These are phyloP conservation scores for Nakazawaea ambrosiae DNA, from an alignment of 805 yeast species.

Conservation along the genomic window DNA sequence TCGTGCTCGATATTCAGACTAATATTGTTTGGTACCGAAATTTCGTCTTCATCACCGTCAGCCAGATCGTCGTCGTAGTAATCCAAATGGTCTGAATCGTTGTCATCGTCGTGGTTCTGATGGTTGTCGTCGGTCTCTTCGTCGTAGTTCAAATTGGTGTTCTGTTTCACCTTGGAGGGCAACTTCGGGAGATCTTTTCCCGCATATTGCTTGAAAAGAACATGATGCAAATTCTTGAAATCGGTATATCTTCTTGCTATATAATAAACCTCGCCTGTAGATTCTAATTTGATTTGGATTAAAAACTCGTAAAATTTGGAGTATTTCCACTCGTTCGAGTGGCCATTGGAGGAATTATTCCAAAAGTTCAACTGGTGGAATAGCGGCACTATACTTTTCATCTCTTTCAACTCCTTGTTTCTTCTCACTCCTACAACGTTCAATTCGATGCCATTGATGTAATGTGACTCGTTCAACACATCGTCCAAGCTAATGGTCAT, in stretches of 20 bases:
- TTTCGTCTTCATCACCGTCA: conserved; percentile 9
- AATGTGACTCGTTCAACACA: conserved; percentile 23
- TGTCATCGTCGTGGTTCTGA: conserved; percentile 8
- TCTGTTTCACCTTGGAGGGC: conserved; percentile 24
- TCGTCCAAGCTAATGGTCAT: conserved; percentile 15
- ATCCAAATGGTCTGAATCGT: conserved; percentile 1
- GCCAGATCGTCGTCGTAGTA: conserved; percentile 4
- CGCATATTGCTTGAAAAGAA: conserved; percentile 54
- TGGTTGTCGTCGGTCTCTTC: conserved; percentile 11
- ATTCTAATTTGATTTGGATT: conserved; percentile 32
- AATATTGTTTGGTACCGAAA: background rate
- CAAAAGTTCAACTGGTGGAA: conserved; percentile 7
- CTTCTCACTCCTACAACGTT: conserved; percentile 63
- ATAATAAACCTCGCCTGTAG: conserved; percentile 30
- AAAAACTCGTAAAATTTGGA: conserved; percentile 36
- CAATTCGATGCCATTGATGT: conserved; percentile 50
- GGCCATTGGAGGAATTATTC: conserved; percentile 16
- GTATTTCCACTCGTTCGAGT: conserved; percentile 2
- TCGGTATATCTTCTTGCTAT: conserved; percentile 62
- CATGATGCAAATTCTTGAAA: conserved; percentile 50
- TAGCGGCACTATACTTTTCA: conserved; percentile 7
- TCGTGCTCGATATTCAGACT: conserved; percentile 8
- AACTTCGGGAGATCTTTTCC: conserved; percentile 46
- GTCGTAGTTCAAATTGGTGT: conserved; percentile 14
- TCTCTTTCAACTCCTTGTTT: conserved; percentile 19